Base-by-base conservation (phyloP, 257 asterid species). In the Nicotiana obtusifolia region DNA sequence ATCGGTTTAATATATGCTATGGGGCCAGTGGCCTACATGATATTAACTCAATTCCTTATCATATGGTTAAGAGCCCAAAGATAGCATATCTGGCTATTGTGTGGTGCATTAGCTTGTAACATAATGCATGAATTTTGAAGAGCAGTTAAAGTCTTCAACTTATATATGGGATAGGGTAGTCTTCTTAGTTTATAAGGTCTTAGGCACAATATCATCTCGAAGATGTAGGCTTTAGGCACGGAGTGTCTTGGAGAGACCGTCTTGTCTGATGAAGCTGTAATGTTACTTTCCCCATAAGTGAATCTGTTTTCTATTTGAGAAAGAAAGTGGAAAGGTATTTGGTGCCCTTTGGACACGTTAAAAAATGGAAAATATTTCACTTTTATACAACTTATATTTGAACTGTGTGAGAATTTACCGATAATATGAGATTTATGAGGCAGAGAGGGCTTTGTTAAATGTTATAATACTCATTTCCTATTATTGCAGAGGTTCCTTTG, bases 401-500 rank as follows among this genome's bases (percentile, higher is more conserved):
- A 71, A 69, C 78, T 2, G 3, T 35, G 30, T 41, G 59, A 8
- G 53, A 65, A 65, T 47, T 56, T 80, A 17, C 26, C 65, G 64
- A 64, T 49, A 57, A 24, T 65, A 54, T 80, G 54, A 30, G 1
- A 64, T 49, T 20, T 47, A 53, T 80, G 64, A 64, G 82, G 64
- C 64, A 44, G 37, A 49, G 44, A 75, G 44, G 41, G 52, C 10
- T 49, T 49, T 26, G 65, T 62, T 80, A 35, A 80, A n/a, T 80
- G 64, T 67, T 44, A 15, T 52, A 31, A 9, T 64, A 61, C 59
- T 82, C 22, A 60, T 64, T 37, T 82, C n/a, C 22, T 88, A 64
- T 86, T 75, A 75, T 76, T 89, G 87, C 97, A 96, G 99, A 89
- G 80, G 81, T 83, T 86, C 90, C 95, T 76, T 86, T 83, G 77